These are phyloP conservation scores for Blastomyces percursus DNA, from an alignment of 2,329 filamentous ascomycete species.

Conservation along the genomic window DNA sequence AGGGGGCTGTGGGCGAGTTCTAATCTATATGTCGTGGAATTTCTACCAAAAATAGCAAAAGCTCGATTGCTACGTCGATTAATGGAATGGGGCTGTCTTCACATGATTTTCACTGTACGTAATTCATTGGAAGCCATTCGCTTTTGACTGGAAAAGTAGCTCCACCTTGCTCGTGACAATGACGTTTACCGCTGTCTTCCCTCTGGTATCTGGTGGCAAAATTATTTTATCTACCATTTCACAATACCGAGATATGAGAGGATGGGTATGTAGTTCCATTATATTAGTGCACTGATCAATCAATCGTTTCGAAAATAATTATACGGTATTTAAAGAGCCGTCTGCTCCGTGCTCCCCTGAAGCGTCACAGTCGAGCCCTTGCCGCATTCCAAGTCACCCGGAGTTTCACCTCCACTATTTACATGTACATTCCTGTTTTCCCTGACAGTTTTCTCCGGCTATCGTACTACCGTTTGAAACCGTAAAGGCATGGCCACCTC, in stretches of 20 bases:
- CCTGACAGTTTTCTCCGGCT: background rate
- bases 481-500: background rate
- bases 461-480: background rate
- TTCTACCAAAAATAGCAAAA: background rate
- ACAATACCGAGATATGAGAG: background rate
- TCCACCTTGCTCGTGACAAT: background rate
- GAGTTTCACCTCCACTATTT: background rate
- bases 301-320: background rate
- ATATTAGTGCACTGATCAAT: background rate
- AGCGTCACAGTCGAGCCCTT: background rate
- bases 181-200: background rate
- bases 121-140: background rate
- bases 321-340: background rate
- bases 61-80: background rate
- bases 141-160: background rate
- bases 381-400: background rate
- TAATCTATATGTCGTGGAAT: background rate
- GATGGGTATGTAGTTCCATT: background rate
- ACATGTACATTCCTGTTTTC: background rate
- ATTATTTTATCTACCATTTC: background rate
- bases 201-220: background rate
- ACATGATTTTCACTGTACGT: background rate
- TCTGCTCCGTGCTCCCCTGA: background rate
- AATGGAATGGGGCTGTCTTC: background rate
- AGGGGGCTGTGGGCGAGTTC: conserved; percentile 16